phyloP scores from a whole-genome alignment of 2,329 filamentous ascomycete genomes.

The Colletotrichum nymphaeae region DNA sequence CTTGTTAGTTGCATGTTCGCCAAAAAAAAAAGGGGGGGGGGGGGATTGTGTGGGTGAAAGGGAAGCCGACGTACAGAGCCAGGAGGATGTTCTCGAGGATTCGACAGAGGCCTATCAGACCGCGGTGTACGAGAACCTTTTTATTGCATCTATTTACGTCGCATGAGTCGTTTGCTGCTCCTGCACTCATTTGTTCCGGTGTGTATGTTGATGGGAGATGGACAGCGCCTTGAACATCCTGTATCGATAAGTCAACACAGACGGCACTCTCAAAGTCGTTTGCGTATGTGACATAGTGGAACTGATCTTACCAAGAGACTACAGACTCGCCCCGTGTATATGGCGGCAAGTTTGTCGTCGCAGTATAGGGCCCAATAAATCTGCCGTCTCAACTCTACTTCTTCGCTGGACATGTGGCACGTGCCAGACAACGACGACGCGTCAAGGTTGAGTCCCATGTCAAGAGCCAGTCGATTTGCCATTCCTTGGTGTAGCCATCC shows the following conservation, averaged over 20 bases:
- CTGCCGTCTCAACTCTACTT: conserved; percentile 46
- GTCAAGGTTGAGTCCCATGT: conserved; percentile 52
- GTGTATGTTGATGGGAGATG: conserved; percentile 38
- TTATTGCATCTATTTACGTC: conserved; percentile 15
- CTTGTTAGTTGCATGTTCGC: not conserved
- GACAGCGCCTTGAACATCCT: conserved; percentile 46
- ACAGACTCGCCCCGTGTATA: conserved; percentile 49
- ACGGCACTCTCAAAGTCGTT: not conserved
- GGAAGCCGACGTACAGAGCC: conserved; percentile 40
- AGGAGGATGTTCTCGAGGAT: conserved; percentile 46
- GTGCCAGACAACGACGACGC: conserved; percentile 42
- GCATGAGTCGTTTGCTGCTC: not conserved
- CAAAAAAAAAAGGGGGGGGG: no score
- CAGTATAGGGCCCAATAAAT: conserved; percentile 51
- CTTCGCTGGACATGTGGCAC: conserved; percentile 39
- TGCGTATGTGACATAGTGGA: rapidly evolving
- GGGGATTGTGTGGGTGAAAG: no score
- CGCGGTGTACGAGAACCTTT: conserved; percentile 37
- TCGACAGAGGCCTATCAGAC: conserved; percentile 42
- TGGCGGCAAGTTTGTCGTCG: conserved; percentile 47
- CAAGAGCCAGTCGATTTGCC: conserved; percentile 47
- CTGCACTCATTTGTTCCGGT: conserved; percentile 12
- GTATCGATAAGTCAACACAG: not conserved
- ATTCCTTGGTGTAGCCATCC: conserved; percentile 52
- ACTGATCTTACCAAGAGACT: conserved; percentile 45